Evolutionary conservation across 371 early-diverging fungal species (phyloP).

Genomic region (Umbelopsis sp.): DNA sequence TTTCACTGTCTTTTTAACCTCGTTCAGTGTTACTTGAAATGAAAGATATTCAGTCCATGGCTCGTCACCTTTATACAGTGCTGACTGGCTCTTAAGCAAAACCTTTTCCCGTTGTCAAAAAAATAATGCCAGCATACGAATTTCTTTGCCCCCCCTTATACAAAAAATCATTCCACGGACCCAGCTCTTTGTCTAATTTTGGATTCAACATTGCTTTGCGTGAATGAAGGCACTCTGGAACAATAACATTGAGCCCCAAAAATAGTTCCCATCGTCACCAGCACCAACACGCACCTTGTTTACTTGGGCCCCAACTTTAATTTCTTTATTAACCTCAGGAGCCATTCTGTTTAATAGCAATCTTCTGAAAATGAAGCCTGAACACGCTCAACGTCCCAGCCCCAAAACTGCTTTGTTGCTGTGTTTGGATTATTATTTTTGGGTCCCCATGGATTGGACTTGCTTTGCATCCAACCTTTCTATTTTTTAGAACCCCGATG

Average conservation of each 20-base stretch:
- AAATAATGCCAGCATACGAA: background rate
- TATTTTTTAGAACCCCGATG: background rate
- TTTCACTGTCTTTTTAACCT: background rate
- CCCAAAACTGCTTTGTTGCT: too few species aligned
- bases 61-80: background rate
- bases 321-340: too few species aligned
- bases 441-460: background rate
- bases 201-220: too few species aligned
- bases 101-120: conserved; percentile 7
- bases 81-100: background rate
- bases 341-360: too few species aligned
- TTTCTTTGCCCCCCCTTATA: background rate
- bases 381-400: too few species aligned
- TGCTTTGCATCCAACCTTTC: too few species aligned
- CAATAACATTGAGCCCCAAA: too few species aligned
- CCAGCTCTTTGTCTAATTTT: conserved; percentile 4
- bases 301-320: background rate
- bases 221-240: background rate
- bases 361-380: too few species aligned
- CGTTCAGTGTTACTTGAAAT: conserved; percentile 17
- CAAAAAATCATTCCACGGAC: background rate
- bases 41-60: background rate
- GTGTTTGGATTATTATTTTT: background rate
- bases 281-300: too few species aligned
- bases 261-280: too few species aligned